Evolutionary conservation across 805 yeast genomes (phyloP).

Genomic region (Naumovozyma baii): DNA sequence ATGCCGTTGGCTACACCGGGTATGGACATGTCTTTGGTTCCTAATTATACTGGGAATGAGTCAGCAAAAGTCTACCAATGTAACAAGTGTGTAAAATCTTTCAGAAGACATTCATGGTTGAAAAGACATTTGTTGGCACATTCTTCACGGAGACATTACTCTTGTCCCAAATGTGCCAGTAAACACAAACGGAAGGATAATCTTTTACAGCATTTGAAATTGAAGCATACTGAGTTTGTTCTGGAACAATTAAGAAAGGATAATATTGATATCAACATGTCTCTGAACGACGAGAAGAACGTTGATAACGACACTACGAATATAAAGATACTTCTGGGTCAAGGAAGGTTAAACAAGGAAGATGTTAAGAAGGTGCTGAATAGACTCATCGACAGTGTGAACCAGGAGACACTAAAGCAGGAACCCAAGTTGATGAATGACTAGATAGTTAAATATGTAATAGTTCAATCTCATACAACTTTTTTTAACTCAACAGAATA

Average conservation of each 20-base stretch:
- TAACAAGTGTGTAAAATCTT: conserved; percentile 20
- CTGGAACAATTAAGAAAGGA: background rate
- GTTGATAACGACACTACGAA: conserved; percentile 4
- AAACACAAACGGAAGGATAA: conserved; percentile 29
- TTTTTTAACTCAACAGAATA: background rate
- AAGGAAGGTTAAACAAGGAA: conserved; percentile 18
- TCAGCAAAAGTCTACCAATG: conserved; percentile 15
- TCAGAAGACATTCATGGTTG: conserved; percentile 26
- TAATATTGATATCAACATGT: background rate
- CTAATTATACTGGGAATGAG: background rate
- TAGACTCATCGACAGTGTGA: conserved; percentile 5
- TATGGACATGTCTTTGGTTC: too few species aligned
- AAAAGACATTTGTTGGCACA: conserved; percentile 26
- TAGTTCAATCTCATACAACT: background rate
- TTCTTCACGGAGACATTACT: conserved; percentile 18
- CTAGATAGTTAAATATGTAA: too few species aligned
- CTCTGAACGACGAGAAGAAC: conserved; percentile 1
- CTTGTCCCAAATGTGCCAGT: conserved; percentile 26
- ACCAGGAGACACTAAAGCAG: background rate
- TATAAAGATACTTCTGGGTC: conserved; percentile 12
- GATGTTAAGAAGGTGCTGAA: conserved; percentile 18
- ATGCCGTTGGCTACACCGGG: too few species aligned
- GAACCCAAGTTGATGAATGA: background rate
- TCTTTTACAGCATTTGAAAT: conserved; percentile 25
- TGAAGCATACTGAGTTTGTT: conserved; percentile 19